Evolutionary conservation across 2,329 filamentous ascomycete species (phyloP), one percentile per base, ranked within the genome.

Genomic region (Aspergillus carbonarius): DNA sequence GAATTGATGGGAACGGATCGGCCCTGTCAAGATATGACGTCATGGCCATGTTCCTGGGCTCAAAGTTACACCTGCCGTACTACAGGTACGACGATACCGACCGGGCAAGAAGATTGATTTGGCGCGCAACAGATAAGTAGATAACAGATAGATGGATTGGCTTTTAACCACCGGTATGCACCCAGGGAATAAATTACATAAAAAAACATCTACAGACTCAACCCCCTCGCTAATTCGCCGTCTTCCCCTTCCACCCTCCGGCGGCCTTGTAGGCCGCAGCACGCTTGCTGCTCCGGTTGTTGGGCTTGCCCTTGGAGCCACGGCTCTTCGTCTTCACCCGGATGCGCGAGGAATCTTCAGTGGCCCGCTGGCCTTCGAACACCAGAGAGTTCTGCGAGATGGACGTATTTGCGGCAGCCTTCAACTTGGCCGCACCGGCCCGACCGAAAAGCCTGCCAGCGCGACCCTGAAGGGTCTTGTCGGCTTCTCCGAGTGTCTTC

Each of bases 321-420:
- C 75, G 73, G 55, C 72, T 73, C 69, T 76, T 76, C 30, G 66
- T 68, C 66, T 73, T 75, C 35, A 75, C 63, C 42, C 71, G 75
- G 53, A 73, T 65, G 20, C 65, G 66, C 32, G 66, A 68, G 10
- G 65, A 65, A 39, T 67, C 69, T 58, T 66, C 67, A 1, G 69
- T 72, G 25, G 78, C 78, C 27, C 78, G 76, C 57, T 78, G 71
- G 17, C 78, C 78, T 61, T 81, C 78, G 59, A 81, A 80, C 18
- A 81, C 72, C 42, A 78, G 62, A 0, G 71, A 71, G 56, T 72
- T 74, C 15, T 62, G 66, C 4, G 72, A 67, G 57, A 73, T 72
- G 12, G 63, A 63, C 32, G 57, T 66, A 51, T 61, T 68, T 35
- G 61, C 67, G n/a, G 63, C 62, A 23, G 60, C 66, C 61, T 71